Base-by-base conservation (phyloP, 129 eudicot genomes). In the Tagetes patula region DNA sequence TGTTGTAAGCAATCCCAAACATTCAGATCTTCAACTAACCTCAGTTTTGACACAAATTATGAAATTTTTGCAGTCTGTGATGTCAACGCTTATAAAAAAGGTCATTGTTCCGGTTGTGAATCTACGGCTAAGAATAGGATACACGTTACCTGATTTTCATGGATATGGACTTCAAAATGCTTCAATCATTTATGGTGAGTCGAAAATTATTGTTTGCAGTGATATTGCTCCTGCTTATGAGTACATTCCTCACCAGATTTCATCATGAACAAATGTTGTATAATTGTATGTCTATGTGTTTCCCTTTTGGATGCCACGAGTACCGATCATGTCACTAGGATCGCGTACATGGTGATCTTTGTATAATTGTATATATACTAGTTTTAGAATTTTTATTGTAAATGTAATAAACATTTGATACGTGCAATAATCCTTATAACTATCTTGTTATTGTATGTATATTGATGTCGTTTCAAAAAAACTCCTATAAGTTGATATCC, bases 91-190 rank as follows among this genome's bases (percentile, higher is more conserved):
- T 34, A 55, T 93, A 39, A 87, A 74, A 78, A 83, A 79, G 27
- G 78, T 87, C 69, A 48, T 89, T n/a, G 30, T 93, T 67, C 98
- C 98, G 0, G 81, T 73, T 37, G 76, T 86, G 66, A 93, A 93
- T 70, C 7, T 78, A 32, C 83, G 80, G 33, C 86, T 93, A 41
- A 69, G 67, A 66, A 50, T 67, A 62, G 98, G 98, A 55, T 77
- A 80, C 77, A 58, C 81, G 10, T 58, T 93, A 78, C 98, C 96
- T 0, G 48, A 70, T 37, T 76, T 84, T 65, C 85, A 81, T 62
- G 98, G 98, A 49, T 93, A 87, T 34, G 82, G 37, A 69, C 85
- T 93, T 81, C 83, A 87, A 40, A 77, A 93, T 76, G 83, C 96
- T 41, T 56, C 81, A 30, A 73, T 89, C 58, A 12, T 75, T 45